Evolutionary conservation across 2,329 filamentous ascomycete genomes (phyloP).

Genomic region (Sclerotinia nivalis): DNA sequence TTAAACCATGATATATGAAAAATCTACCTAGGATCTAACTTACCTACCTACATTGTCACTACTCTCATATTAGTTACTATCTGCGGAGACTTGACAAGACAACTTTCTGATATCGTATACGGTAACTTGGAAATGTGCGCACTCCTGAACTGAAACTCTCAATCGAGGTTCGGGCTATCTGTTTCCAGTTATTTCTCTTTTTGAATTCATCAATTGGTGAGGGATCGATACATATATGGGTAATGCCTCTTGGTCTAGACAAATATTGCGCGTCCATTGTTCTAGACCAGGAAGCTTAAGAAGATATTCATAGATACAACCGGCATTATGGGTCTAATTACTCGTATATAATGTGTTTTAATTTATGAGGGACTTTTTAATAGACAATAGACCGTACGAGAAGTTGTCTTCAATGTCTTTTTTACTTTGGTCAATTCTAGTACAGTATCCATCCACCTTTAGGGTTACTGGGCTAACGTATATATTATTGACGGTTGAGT

Average conservation of each 20-base stretch:
- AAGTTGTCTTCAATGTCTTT: too few species aligned
- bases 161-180: not conserved
- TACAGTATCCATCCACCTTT: too few species aligned
- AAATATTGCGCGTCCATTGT: constrained; percentile 6
- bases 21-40: too few species aligned
- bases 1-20: too few species aligned
- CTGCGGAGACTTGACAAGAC: not conserved
- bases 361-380: too few species aligned
- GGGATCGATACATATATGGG: not conserved
- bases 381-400: too few species aligned
- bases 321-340: not conserved
- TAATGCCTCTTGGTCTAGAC: not conserved
- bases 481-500: too few species aligned
- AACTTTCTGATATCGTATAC: not conserved
- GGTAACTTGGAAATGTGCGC: not conserved
- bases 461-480: too few species aligned
- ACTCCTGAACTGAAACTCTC: not conserved
- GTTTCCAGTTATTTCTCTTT: not conserved
- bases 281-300: not conserved
- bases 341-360: not conserved
- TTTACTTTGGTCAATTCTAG: not conserved
- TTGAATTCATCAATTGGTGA: not conserved
- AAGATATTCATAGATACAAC: not conserved
- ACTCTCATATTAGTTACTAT: too few species aligned
- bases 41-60: too few species aligned